A percentile compares a stretch with the other conserved stretches of the same genome.
Conservation (phyloP, 306 rosid genomes). For the Hippophae tibetana region DNA sequence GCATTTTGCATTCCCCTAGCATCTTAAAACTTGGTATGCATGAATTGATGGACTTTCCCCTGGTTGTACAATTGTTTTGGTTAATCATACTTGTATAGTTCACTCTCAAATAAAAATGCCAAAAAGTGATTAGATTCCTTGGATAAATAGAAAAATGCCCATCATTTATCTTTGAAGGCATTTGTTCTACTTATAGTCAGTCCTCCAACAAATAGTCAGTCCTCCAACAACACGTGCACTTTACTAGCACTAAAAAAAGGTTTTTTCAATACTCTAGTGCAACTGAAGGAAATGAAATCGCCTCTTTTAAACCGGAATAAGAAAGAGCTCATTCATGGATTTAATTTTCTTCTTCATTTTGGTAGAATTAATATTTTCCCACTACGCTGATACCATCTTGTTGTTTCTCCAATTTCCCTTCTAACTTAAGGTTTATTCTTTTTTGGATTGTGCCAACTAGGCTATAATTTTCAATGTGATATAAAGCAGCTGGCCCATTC, state of each 20-base stretch:
- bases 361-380: neutral
- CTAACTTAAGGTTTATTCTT: conserved; percentile 15
- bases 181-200: no score
- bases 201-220: no score
- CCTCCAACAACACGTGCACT: no score
- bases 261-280: no score
- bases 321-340: no score
- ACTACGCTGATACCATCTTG: neutral
- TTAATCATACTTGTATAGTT: neutral
- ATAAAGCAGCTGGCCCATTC: conserved; percentile 73
- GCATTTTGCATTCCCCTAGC: conserved; percentile 67
- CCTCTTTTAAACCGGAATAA: no score
- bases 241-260: no score
- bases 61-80: neutral
- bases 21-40: conserved; percentile 84
- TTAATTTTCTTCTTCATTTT: neutral
- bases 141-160: no score
- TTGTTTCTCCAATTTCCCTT: neutral
- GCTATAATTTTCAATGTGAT: conserved; percentile 87
- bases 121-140: no score
- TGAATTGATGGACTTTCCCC: conserved; percentile 1
- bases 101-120: no score
- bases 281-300: no score
- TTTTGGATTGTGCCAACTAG: conserved; percentile 38
- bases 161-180: no score